Base-by-base conservation (phyloP, 179 eudicot genomes). In the Carnegiea gigantea region DNA sequence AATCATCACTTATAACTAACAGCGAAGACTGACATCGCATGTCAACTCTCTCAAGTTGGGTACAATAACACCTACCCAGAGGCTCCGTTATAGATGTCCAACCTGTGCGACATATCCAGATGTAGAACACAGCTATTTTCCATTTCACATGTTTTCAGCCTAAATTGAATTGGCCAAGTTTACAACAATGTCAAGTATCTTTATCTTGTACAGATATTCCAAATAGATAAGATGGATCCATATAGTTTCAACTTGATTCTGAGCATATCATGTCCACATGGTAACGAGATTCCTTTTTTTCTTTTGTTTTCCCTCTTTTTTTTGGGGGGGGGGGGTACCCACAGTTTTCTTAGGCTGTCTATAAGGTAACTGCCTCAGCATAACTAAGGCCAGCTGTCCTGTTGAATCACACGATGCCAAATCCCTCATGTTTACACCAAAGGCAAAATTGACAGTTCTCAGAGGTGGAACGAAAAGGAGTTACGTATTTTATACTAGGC, bases 21-120 rank as follows among this genome's bases (percentile, higher is more conserved):
- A 46, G 18, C 17, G 46, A 30, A 62, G 40, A 78, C 44, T 78
- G 30, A 24, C 24, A 10, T 46, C 17, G 33, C 23, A 78, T 23
- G 60, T 46, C 60, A 64, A 78, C 40, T 11, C 49, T 78, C 64
- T 65, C 28, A 78, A 64, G 68, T 26, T 53, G 9, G 28, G 68
- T 23, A 14, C 38, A n/a, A 5, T 10, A 64, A 23, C 80, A 62
- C 21, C 36, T 67, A 20, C 20, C 28, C 24, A 67, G 43, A 54
- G 21, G 5, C 23, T 46, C 12, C 3, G 21, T 46, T 33, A 62
- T 17, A 18, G 60, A 14, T 67, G 26, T 65, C 48, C 13, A 77
- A 48, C 65, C 9, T 23, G 4, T 14, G 40, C 23, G 13, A 77
- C 5, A 46, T 36, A 40, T 43, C 40, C 49, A 78, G 18, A 23